These are phyloP conservation scores for Fusarium udum DNA, from an alignment of 2,329 filamentous ascomycete genomes.

Conservation along the genomic window DNA sequence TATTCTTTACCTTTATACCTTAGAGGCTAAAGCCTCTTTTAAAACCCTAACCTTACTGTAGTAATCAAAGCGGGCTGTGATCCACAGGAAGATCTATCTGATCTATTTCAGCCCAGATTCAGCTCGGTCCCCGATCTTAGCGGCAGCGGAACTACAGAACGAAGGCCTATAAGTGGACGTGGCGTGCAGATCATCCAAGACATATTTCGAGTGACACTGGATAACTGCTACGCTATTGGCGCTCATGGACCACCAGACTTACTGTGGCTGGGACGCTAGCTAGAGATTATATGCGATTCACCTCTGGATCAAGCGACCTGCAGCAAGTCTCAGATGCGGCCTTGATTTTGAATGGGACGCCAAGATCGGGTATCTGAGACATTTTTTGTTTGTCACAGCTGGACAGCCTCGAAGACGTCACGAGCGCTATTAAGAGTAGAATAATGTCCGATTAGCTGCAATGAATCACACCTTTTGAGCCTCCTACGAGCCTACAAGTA, in stretches of 20 bases:
- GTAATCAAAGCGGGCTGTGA: background rate
- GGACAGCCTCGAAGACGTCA: background rate
- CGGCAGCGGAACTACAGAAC: background rate
- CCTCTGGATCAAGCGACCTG: background rate
- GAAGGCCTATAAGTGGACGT: background rate
- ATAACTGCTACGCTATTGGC: background rate
- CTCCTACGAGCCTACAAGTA: background rate
- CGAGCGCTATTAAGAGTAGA: background rate
- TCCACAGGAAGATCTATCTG: background rate
- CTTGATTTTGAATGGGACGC: background rate
- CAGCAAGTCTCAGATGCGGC: background rate
- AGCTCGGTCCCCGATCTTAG: background rate
- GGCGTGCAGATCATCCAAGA: background rate
- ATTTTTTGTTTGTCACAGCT: background rate
- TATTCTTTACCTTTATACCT: too few species aligned
- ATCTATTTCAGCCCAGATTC: background rate
- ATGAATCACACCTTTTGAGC: background rate
- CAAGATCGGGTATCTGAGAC: background rate
- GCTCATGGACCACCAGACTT: too few species aligned
- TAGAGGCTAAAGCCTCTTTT: too few species aligned
- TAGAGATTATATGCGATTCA: background rate
- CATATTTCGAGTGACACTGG: background rate
- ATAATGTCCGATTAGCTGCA: background rate
- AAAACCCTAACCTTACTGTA: too few species aligned
- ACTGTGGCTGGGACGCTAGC: background rate